phyloP scores from a whole-genome alignment of 2,329 filamentous ascomycete species.

The Fusarium torreyae region DNA sequence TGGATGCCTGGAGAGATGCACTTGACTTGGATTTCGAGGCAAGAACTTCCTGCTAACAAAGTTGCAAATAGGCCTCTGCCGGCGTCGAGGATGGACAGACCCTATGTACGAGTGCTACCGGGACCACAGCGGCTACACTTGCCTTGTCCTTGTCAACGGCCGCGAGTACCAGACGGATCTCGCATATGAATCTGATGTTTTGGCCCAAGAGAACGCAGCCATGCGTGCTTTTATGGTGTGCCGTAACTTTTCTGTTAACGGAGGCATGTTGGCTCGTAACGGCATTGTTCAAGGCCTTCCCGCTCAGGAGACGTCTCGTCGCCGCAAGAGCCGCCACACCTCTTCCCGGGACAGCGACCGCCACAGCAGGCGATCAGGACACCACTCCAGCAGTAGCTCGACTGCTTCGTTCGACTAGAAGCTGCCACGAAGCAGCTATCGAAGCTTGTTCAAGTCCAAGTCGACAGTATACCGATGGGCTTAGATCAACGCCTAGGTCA shows the following conservation, averaged over 20 bases:
- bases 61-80: slow-evolving; percentile 82
- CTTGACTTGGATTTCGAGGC: background rate
- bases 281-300: slow-evolving; percentile 78
- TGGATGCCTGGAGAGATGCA: background rate
- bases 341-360: slow-evolving; percentile 63
- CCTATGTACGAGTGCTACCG: slow-evolving; percentile 89
- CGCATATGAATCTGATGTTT: slow-evolving; percentile 82
- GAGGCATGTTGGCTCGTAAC: slow-evolving; percentile 86
- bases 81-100: slow-evolving; percentile 93
- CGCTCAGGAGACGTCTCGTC: slow-evolving; percentile 65
- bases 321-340: slow-evolving; percentile 68
- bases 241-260: slow-evolving; percentile 96
- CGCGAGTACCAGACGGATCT: slow-evolving; percentile 95
- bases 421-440: slow-evolving; percentile 3
- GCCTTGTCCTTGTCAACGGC: slow-evolving; percentile 94
- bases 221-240: slow-evolving; percentile 98
- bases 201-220: slow-evolving; percentile 93
- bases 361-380: slow-evolving; percentile 66
- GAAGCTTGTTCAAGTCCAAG: slow-evolving; percentile 16
- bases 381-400: slow-evolving; percentile 75
- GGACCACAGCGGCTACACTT: slow-evolving; percentile 83
- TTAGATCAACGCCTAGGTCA: slow-evolving; percentile 34
- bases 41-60: slow-evolving; percentile 54
- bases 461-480: slow-evolving; percentile 30
- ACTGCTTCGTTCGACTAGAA: slow-evolving; percentile 71